Evolutionary conservation across 805 yeast genomes (phyloP), one percentile per base, ranked within the genome.

Genomic region (Saturnispora kantuleensis): DNA sequence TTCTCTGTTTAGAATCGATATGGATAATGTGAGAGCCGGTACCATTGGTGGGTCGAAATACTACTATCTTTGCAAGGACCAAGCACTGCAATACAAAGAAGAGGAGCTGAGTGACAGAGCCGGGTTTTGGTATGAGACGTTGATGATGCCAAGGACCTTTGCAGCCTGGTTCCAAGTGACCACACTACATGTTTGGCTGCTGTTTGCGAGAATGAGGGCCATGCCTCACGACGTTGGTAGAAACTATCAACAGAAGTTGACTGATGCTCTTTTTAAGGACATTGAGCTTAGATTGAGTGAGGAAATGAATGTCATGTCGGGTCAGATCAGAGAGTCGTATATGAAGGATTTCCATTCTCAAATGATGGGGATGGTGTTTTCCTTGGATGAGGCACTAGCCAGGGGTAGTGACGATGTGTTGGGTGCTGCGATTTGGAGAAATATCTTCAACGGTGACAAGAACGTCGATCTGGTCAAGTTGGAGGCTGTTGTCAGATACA

Each of bases 121-220:
- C 2, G 69, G 68, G 44, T 93, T 86, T 59, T 93, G 87, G 71
- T 93, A 87, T 59, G 84, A 85, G 44, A 84, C 89, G 10, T 67
- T 93, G 46, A 81, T 77, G 21, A 68, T 93, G 56, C 96, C 96
- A 31, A 72, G 75, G 58, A 82, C 97, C 1, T 89, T 90, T 58
- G 78, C 90, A n/a, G 95, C 88, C 63, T 90, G 96, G 96, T 90
- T 82, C 62, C 97, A 90, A 65, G 83, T 93, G 50, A 84, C 96
- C 6, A 70, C 82, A 1, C 70, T 93, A 52, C 98, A 93, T 63
- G 79, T 85, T 48, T 93, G 99, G 99, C 80, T 93, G 57, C 70
- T 93, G 38, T 82, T 83, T 52, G 95, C 85, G 13, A 80, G 98
- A 59, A 89, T 93, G 96, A 79, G 99, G 62, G 94, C 94, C 9